Evolutionary conservation across 306 rosid genomes (phyloP), one percentile per base, ranked within the genome.

Genomic region (Arachis hypogaea): DNA sequence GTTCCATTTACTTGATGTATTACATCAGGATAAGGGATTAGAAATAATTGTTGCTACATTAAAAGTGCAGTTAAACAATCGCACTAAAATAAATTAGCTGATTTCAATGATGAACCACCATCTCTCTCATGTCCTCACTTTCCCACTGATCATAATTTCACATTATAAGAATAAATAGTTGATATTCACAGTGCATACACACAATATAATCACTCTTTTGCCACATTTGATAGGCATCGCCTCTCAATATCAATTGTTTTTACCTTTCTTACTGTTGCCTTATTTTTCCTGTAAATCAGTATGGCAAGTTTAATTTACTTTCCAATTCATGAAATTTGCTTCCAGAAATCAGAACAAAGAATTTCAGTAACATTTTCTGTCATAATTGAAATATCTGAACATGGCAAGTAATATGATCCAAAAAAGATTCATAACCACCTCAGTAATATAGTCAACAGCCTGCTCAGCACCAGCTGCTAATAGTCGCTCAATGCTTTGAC

Each of bases 381-480:
- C 55, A 63, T 41, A 65, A 68, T 56, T 59, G 54, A 73, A 75
- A 54, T 57, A 63, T 69, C 57, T 54, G 66, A 71, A 64, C 61
- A 52, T 56, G 14, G 67, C 57, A 22, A 3, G 59, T 58, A 59
- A 69, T 42, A 71, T 42, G 65, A 72, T 74, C 51, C 68, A 74
- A 66, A 57, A 69, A 58, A 67, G 60, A 63, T 77, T 68, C 62
- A 76, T 58, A 78, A 85, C 63, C 59, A 94, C 99, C 99, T 94
- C 96, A 71, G 88, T 46, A 68, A 89, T 77, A 84, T 92, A 92
- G 85, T 94, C 90, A 72, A 94, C 84, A 18, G 96, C 97, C 82
- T 86, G 97, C 85, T 94, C 97, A 76, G 93, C 92, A 69, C 97
- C 97, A 44, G 92, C 97, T 57, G 83, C 89, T 76, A 92, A 76